Evolutionary conservation across 805 yeast genomes (phyloP).

Genomic region (Candida xyloterini): DNA sequence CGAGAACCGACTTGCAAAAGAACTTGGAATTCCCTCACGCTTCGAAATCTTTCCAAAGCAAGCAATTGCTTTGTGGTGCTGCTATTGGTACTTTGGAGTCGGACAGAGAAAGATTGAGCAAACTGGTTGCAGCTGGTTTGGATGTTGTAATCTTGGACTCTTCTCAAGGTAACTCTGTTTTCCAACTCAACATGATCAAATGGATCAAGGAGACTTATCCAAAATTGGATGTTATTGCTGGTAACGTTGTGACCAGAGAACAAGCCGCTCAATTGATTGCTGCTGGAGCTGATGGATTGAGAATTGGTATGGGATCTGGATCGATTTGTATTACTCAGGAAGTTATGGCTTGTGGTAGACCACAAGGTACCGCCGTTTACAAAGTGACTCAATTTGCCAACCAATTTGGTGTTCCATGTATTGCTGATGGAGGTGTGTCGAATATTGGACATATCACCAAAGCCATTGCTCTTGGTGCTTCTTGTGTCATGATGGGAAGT

Average conservation of each 20-base stretch:
- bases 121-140: conserved; percentile 92
- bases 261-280: conserved; percentile 94
- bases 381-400: conserved; percentile 91
- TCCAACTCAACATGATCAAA: conserved; percentile 90
- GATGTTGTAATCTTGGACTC: conserved; percentile 96
- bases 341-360: conserved; percentile 99
- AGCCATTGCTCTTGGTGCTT: conserved; percentile 95
- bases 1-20: conserved; percentile 96
- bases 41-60: conserved; percentile 86
- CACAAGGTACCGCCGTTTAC: conserved; percentile 98
- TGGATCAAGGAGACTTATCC: conserved; percentile 84
- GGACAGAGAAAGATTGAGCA: conserved; percentile 78
- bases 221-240: conserved; percentile 86
- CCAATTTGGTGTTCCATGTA: conserved; percentile 96
- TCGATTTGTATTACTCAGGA: conserved; percentile 99
- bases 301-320: conserved; percentile 99
- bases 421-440: conserved; percentile 99
- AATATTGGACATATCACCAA: conserved; percentile 98
- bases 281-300: conserved; percentile 96
- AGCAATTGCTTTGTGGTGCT: conserved; percentile 98
- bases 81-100: conserved; percentile 93
- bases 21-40: conserved; percentile 92
- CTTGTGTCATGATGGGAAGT: conserved; percentile 99
- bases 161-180: conserved; percentile 94
- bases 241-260: conserved; percentile 98